Evolutionary conservation across 768 basidiomycete species (phyloP).

Genomic region (Boletus tomentosulus): DNA sequence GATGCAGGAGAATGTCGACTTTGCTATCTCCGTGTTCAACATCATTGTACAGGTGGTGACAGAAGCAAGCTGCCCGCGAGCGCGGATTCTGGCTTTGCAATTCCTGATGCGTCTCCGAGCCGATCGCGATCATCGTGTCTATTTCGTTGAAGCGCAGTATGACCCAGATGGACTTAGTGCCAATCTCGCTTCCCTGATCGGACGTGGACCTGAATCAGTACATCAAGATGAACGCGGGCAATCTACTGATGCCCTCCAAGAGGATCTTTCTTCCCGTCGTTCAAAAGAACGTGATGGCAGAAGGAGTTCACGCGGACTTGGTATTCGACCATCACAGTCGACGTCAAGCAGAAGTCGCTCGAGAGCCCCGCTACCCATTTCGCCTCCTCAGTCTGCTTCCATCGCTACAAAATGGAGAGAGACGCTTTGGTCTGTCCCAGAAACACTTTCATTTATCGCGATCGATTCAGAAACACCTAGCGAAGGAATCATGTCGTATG

Average conservation of each 20-base stretch:
- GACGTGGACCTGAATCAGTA: slow-evolving; percentile 38
- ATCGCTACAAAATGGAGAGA: slow-evolving; percentile 36
- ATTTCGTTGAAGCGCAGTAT: slow-evolving; percentile 50
- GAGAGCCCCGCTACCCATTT: slow-evolving; percentile 39
- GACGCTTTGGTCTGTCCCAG: slow-evolving; percentile 67
- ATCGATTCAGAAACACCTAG: slow-evolving; percentile 58
- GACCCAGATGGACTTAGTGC: slow-evolving; percentile 56
- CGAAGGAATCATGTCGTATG: slow-evolving; percentile 65
- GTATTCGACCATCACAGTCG: slow-evolving; percentile 39
- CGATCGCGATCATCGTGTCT: slow-evolving; percentile 85
- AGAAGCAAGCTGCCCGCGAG: slow-evolving; percentile 48
- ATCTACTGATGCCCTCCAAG: slow-evolving; percentile 20
- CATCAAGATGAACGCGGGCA: slow-evolving; percentile 26
- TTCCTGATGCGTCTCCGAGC: slow-evolving; percentile 87
- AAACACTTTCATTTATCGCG: slow-evolving; percentile 53
- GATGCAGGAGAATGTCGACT: slow-evolving; percentile 39
- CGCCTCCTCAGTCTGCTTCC: slow-evolving; percentile 21
- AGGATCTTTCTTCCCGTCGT: slow-evolving; percentile 38
- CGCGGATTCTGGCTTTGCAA: slow-evolving; percentile 70
- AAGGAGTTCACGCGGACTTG: slow-evolving; percentile 50
- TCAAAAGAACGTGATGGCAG: slow-evolving; percentile 52
- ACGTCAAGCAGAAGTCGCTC: slow-evolving; percentile 60
- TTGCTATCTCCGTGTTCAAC: slow-evolving; percentile 53
- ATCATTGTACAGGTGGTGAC: slow-evolving; percentile 46
- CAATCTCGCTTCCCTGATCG: slow-evolving; percentile 61